Evolutionary conservation across 768 basidiomycete species (phyloP).

Genomic region (Neoboletus magnificus): DNA sequence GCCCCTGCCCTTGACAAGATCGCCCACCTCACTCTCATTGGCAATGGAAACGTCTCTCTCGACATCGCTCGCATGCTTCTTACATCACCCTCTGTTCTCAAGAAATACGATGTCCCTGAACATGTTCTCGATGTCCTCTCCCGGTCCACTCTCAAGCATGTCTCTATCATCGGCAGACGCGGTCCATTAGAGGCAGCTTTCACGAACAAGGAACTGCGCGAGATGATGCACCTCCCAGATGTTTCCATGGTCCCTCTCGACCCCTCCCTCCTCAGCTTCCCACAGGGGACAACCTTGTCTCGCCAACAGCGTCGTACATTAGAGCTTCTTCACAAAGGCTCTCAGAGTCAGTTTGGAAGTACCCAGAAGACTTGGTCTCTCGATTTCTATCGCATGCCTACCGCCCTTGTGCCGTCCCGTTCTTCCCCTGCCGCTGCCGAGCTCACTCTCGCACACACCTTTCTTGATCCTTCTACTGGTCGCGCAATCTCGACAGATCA

Average conservation of each 20-base stretch:
- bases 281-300: slow-evolving; percentile 38
- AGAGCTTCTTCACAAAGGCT: slow-evolving; percentile 64
- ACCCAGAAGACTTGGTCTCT: slow-evolving; percentile 74
- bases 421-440: slow-evolving; percentile 28
- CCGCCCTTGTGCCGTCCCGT: slow-evolving; percentile 35
- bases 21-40: slow-evolving; percentile 78
- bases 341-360: slow-evolving; percentile 45
- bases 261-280: slow-evolving; percentile 39
- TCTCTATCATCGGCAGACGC: slow-evolving; percentile 81
- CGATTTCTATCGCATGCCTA: slow-evolving; percentile 77
- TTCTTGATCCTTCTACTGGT: slow-evolving; percentile 45
- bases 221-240: slow-evolving; percentile 65
- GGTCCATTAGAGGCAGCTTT: slow-evolving; percentile 89
- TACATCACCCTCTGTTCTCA: slow-evolving; percentile 58
- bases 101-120: slow-evolving; percentile 74
- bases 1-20: slow-evolving; percentile 64
- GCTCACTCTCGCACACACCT: slow-evolving; percentile 61
- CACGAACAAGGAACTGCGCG: slow-evolving; percentile 89
- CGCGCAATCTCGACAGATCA: slow-evolving; percentile 56
- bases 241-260: slow-evolving; percentile 66
- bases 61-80: slow-evolving; percentile 91
- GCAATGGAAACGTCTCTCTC: slow-evolving; percentile 93
- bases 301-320: slow-evolving; percentile 67
- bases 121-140: slow-evolving; percentile 66
- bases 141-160: slow-evolving; percentile 61